Conservation (phyloP, 1,284 basidiomycete genomes). For the Irpex lacteus region DNA sequence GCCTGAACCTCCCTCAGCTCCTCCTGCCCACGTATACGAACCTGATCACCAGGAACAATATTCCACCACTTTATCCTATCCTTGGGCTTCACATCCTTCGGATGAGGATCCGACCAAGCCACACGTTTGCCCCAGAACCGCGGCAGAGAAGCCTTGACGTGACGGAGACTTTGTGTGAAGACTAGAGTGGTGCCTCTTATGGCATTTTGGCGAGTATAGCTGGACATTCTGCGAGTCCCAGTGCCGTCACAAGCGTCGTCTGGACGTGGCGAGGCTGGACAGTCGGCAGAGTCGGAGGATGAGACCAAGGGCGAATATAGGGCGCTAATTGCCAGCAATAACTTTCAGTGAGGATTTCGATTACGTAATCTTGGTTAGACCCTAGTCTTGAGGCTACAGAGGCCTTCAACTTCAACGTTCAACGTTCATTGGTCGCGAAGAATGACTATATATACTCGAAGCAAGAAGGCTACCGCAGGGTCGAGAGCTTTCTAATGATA, state of each 20-base stretch:
- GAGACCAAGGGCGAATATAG: not conserved
- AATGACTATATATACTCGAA: too few species aligned
- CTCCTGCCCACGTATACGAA: slow-evolving; percentile 61
- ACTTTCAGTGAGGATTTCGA: not conserved
- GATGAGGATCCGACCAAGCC: slow-evolving; percentile 29
- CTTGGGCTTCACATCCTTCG: slow-evolving; percentile 55
- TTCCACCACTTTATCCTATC: slow-evolving; percentile 85
- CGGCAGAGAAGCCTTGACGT: slow-evolving; percentile 55
- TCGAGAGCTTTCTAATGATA: not conserved
- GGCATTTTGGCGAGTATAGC: not conserved
- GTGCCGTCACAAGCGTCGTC: not conserved
- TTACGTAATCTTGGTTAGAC: not conserved
- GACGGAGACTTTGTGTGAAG: slow-evolving; percentile 64
- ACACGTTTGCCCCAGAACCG: slow-evolving; percentile 32
- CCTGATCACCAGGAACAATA: slow-evolving; percentile 78
- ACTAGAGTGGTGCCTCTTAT: not conserved
- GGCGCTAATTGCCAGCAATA: not conserved
- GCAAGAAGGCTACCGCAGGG: too few species aligned
- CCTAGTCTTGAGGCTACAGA: too few species aligned
- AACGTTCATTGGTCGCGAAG: too few species aligned
- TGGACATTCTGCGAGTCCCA: not conserved
- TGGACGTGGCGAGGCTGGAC: not conserved
- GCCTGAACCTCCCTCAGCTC: slow-evolving; percentile 65
- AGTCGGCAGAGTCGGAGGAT: not conserved
- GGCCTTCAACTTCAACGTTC: too few species aligned